Base-by-base conservation (phyloP, 345 rosid genomes). In the Laguncularia racemosa region DNA sequence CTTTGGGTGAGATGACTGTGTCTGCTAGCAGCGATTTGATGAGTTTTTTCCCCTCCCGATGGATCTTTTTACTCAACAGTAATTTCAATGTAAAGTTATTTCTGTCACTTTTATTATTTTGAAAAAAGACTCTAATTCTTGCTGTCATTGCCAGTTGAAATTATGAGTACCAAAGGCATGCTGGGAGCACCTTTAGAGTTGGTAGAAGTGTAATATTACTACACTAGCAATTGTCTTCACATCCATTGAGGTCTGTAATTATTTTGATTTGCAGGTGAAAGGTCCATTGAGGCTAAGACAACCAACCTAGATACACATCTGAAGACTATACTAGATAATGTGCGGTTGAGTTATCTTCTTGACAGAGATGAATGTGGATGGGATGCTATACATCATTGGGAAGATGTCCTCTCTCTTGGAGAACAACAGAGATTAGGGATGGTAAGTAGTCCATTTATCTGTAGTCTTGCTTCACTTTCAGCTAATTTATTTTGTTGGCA, bases 391-490 rank as follows among this genome's bases (percentile, higher is more conserved):
- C 61, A 71, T 45, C 84, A 85, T 62, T 93, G 99, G 99, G 96
- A 90, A 77, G 92, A 93, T 64, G 82, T 72, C 55, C 87, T 93
- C 16, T 93, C 99, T 62, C 96, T 93, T 10, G 99, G 99, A 52
- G 99, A 93, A 68, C 99, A 90, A 71, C 99, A 93, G 71, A 84
- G 99, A 72, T 74, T 93, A 59, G 96, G 99, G 67, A 90, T 93
- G 97, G 99, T 93, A 63, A 73, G 79, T 70, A 57, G 48, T 26
- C 23, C 2, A 11, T 18, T 14, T 5, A 51, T 26, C 14, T 51
- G 19, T 33, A 33, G 40, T 33, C 40, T 4, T 33, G 9, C 40
- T 33, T 33, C 19, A 44, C n/a, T 57, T 43, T 56, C 20, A 8
- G 46, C 46, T 26, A 16, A 53, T 9, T 45, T 33, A 50, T 16